Conservation (phyloP, 495 filamentous ascomycete species). For the Filosporella fistucella region DNA sequence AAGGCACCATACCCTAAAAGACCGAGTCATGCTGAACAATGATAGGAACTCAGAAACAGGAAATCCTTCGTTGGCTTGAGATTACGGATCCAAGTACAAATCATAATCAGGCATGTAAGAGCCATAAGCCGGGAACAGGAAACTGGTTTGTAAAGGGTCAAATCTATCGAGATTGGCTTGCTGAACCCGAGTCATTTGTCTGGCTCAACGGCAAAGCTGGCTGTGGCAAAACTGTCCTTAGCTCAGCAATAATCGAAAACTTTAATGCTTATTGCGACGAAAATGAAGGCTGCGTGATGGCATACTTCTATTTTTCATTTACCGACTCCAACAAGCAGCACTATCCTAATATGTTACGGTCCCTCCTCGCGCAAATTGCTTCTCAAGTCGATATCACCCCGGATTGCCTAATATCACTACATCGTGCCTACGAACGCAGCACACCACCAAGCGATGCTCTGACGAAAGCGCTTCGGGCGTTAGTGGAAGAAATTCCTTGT, state of each 20-base stretch:
- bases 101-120: background rate
- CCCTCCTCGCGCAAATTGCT: conserved; percentile 1
- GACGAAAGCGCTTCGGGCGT: background rate
- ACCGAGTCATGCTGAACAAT: background rate
- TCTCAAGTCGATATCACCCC: background rate
- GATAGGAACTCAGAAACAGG: background rate
- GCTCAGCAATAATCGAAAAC: conserved; percentile 18
- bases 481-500: conserved; percentile 1
- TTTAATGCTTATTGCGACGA: background rate
- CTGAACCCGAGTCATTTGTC: conserved; percentile 12
- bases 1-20: too few species aligned
- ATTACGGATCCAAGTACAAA: background rate
- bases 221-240: conserved; percentile 25
- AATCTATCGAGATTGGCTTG: conserved; percentile 16
- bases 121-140: conserved; percentile 5
- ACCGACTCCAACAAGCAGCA: conserved; percentile 21
- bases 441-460: background rate
- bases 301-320: conserved; percentile 32
- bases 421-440: background rate
- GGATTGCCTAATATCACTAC: background rate
- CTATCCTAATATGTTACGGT: conserved; percentile 1
- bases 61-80: background rate
- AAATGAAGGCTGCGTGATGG: background rate
- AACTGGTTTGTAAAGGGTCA: background rate
- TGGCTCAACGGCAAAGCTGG: conserved; percentile 28